phyloP scores from a whole-genome alignment of 1,284 basidiomycete genomes.

The Thelephora terrestris region DNA sequence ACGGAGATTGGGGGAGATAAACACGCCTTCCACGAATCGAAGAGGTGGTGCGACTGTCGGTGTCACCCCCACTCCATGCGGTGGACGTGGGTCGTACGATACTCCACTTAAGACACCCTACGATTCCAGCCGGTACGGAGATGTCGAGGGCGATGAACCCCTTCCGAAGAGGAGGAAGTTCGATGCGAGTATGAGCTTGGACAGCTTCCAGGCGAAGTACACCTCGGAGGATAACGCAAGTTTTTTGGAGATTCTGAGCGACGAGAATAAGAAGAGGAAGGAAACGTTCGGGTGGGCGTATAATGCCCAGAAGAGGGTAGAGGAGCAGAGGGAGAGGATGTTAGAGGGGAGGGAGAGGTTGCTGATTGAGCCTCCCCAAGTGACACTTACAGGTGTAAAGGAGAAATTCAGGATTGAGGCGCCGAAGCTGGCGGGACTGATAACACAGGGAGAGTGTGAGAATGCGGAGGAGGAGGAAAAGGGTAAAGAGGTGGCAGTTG shows the following conservation, averaged over 20 bases:
- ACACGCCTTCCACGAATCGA: slow-evolving; percentile 35
- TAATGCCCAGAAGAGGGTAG: slow-evolving; percentile 77
- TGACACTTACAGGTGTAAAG: slow-evolving; percentile 45
- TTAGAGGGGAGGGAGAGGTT: slow-evolving; percentile 55
- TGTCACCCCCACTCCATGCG: slow-evolving; percentile 59
- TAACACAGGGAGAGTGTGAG: slow-evolving; percentile 31
- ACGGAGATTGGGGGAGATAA: slow-evolving; percentile 57
- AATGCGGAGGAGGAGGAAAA: slow-evolving; percentile 26
- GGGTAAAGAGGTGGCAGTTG: slow-evolving; percentile 20
- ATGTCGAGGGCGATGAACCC: slow-evolving; percentile 23
- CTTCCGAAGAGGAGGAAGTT: slow-evolving; percentile 46
- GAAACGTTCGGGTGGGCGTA: slow-evolving; percentile 85
- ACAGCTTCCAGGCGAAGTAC: slow-evolving; percentile 81
- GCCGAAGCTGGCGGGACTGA: slow-evolving; percentile 40
- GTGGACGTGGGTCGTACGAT: slow-evolving; percentile 40
- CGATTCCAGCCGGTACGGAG: slow-evolving; percentile 14
- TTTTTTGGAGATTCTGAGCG: slow-evolving; percentile 82
- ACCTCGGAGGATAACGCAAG: slow-evolving; percentile 95
- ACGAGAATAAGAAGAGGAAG: slow-evolving; percentile 74
- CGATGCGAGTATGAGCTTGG: slow-evolving; percentile 57
- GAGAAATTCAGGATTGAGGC: slow-evolving; percentile 58
- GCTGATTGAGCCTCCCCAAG: slow-evolving; percentile 50
- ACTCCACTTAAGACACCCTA: slow-evolving; percentile 47
- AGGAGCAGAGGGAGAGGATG: slow-evolving; percentile 51
- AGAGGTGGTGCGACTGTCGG: slow-evolving; percentile 35